Evolutionary conservation across 306 rosid species (phyloP).

Genomic region (Cajanus cajan): DNA sequence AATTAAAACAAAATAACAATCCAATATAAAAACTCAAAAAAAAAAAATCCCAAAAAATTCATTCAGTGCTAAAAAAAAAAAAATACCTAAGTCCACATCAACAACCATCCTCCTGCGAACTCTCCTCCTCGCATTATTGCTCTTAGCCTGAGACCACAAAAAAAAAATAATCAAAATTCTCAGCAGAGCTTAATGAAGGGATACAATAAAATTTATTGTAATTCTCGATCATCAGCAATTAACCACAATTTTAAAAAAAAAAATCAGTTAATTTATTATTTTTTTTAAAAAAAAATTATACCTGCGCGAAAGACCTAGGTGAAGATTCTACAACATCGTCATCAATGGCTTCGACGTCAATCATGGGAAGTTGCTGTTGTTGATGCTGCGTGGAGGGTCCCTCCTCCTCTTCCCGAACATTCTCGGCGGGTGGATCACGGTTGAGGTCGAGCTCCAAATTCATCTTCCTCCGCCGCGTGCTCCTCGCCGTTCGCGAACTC

Average conservation of each 20-base stretch:
- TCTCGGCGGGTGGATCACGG: conserved; percentile 14
- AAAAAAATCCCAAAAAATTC: neutral
- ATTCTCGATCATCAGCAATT: neutral
- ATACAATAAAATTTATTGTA: neutral
- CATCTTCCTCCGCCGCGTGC: neutral
- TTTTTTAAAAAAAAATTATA: conserved; percentile 1
- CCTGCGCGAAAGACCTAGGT: conserved; percentile 64
- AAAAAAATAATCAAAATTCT: neutral
- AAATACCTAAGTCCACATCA: conserved; percentile 56
- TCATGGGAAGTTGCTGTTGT: neutral
- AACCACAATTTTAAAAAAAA: neutral
- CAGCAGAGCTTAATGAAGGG: neutral
- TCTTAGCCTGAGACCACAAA: conserved; percentile 48
- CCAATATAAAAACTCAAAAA: neutral
- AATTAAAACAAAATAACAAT: neutral
- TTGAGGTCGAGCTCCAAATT: conserved; percentile 23
- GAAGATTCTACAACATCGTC: conserved; percentile 70
- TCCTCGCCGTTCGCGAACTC: conserved; percentile 10
- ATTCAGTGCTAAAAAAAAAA: neutral
- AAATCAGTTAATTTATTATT: neutral
- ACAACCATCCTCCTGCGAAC: conserved; percentile 41
- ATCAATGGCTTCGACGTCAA: conserved; percentile 51
- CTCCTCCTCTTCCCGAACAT: conserved; percentile 4
- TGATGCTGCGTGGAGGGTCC: neutral
- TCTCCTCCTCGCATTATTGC: conserved; percentile 50